These are phyloP conservation scores for Yueomyces sinensis DNA, from an alignment of 805 yeast species.

Conservation along the genomic window DNA sequence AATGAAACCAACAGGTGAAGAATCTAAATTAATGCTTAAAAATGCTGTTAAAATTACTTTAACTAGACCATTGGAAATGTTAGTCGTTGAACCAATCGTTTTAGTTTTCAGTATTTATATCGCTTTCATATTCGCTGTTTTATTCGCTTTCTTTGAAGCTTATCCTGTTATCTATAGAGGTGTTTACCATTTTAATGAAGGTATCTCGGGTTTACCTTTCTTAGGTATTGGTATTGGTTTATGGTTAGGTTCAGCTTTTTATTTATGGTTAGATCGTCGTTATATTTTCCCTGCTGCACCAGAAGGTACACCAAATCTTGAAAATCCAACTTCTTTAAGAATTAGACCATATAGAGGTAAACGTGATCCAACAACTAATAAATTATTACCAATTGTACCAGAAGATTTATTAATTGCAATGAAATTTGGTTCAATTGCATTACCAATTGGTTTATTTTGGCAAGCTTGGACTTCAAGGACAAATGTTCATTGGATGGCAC, in stretches of 20 bases:
- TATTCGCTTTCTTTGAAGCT: conserved; percentile 72
- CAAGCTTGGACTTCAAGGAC: conserved; percentile 61
- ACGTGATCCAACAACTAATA: conserved; percentile 34
- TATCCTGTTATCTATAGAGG: conserved; percentile 59
- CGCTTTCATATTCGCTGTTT: conserved; percentile 64
- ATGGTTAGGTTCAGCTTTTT: conserved; percentile 38
- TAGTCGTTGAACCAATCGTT: conserved; percentile 64
- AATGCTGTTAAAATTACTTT: conserved; percentile 37
- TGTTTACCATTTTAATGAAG: conserved; percentile 42
- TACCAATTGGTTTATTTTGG: conserved; percentile 68
- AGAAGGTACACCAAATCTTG: conserved; percentile 40
- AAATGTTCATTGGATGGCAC: conserved; percentile 62
- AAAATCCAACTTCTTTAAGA: conserved; percentile 24
- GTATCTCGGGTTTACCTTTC: conserved; percentile 57
- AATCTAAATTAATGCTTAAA: conserved; percentile 28
- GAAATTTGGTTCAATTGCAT: conserved; percentile 51
- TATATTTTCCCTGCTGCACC: conserved; percentile 44
- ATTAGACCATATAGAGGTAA: conserved; percentile 30
- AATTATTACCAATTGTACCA: conserved; percentile 38
- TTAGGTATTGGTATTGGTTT: conserved; percentile 63
- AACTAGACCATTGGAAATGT: conserved; percentile 54
- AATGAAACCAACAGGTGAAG: conserved; percentile 24
- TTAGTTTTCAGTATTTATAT: conserved; percentile 53
- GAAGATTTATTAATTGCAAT: conserved; percentile 48
- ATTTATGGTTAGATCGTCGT: conserved; percentile 34